A percentile compares a stretch with the other conserved stretches of the same genome.
Evolutionary conservation across 2,329 filamentous ascomycete species (phyloP).

Genomic region (Gnomoniopsis sp.): DNA sequence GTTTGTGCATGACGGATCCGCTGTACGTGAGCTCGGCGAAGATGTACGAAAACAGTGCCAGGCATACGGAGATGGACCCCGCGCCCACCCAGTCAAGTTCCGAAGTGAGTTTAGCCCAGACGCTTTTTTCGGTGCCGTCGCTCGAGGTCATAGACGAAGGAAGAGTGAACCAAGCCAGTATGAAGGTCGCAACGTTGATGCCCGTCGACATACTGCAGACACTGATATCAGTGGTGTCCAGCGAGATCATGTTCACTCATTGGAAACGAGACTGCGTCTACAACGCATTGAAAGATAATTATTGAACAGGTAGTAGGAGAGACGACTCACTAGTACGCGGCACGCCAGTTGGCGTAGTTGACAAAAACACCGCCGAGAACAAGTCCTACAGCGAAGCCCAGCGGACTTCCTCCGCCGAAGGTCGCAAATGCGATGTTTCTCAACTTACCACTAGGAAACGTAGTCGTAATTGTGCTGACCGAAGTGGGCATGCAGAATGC

Average conservation of each 20-base stretch:
- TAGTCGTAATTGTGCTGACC: conserved; percentile 33
- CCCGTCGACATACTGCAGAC: conserved; percentile 25
- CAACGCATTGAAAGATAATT: not conserved
- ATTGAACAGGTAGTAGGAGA: too few species aligned
- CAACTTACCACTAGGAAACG: conserved; percentile 30
- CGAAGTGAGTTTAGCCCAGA: conserved; percentile 23
- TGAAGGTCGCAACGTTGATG: conserved; percentile 24
- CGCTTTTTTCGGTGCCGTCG: conserved; percentile 24
- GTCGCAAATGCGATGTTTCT: conserved; percentile 41
- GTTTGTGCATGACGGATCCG: conserved; percentile 34
- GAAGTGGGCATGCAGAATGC: conserved; percentile 35
- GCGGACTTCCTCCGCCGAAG: conserved; percentile 39
- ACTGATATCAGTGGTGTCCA: not conserved
- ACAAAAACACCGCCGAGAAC: conserved; percentile 48
- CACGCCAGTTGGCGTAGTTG: conserved; percentile 44
- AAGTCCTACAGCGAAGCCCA: conserved; percentile 46
- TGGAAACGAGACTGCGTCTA: not conserved
- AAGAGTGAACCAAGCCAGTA: conserved; percentile 29
- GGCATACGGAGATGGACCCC: conserved; percentile 37
- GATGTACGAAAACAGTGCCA: conserved; percentile 49
- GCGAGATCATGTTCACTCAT: not conserved
- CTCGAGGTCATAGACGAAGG: conserved; percentile 32
- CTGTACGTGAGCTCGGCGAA: conserved; percentile 40
- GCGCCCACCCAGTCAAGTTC: conserved; percentile 54
- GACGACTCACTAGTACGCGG: conserved; percentile 33